These are phyloP conservation scores for Coffea eugenioides DNA, from an alignment of 257 asterid genomes.

Conservation along the genomic window DNA sequence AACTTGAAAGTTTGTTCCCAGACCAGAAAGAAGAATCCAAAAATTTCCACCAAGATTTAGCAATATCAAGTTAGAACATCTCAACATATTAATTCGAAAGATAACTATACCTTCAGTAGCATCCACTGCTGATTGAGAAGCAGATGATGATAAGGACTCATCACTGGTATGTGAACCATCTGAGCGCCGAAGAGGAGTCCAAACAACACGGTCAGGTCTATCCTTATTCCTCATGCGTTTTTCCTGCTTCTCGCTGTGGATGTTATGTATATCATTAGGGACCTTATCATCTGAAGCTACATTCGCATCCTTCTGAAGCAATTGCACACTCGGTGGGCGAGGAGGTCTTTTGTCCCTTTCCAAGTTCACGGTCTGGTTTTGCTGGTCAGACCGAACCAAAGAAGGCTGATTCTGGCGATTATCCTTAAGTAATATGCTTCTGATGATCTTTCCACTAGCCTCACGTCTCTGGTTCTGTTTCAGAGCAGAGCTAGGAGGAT, in stretches of 20 bases:
- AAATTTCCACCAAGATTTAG: neutral
- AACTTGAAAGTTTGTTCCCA: neutral
- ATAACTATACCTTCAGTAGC: slow-evolving; percentile 57
- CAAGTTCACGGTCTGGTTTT: slow-evolving; percentile 24
- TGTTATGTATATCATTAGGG: slow-evolving; percentile 38
- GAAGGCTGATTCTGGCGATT: slow-evolving; percentile 48
- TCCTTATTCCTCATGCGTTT: slow-evolving; percentile 72
- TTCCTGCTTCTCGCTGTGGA: slow-evolving; percentile 53
- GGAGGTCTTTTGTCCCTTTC: slow-evolving; percentile 80
- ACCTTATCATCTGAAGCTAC: slow-evolving; percentile 55
- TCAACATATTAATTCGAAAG: neutral
- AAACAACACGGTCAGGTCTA: slow-evolving; percentile 92
- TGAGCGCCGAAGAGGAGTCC: slow-evolving; percentile 82
- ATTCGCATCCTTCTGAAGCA: slow-evolving; percentile 53
- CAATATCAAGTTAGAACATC: neutral
- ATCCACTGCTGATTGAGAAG: slow-evolving; percentile 55
- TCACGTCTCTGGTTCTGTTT: slow-evolving; percentile 72
- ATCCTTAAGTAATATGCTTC: slow-evolving; percentile 74
- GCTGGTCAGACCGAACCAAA: slow-evolving; percentile 48
- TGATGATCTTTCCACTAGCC: slow-evolving; percentile 75
- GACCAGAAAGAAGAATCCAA: neutral
- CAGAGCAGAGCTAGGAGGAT: slow-evolving; percentile 34
- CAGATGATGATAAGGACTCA: slow-evolving; percentile 58
- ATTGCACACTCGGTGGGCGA: slow-evolving; percentile 57
- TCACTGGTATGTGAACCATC: slow-evolving; percentile 72